Evolutionary conservation across 2,329 filamentous ascomycete genomes (phyloP), one percentile per base, ranked within the genome.

Genomic region (Sclerotinia spermophila): DNA sequence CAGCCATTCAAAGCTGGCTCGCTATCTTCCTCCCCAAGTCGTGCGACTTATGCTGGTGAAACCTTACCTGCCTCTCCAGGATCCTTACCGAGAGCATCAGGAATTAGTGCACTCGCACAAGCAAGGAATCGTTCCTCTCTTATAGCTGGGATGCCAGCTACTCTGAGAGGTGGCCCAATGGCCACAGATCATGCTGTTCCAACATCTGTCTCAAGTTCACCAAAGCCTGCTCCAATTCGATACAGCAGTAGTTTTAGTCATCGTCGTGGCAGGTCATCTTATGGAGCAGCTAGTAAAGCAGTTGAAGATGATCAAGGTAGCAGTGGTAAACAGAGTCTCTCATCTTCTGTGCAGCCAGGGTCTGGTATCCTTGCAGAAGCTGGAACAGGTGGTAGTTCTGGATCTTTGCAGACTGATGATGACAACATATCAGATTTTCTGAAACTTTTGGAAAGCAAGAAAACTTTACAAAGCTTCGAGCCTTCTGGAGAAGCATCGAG

Each of bases 1-100:
- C 93, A 96, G 76, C 94, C 95, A 0, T 99, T 99, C 84, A 99
- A 99, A 81, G 93, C 94, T 21, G 95, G 95, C 17, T 96, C 95
- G 1, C 84, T 98, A n/a, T 97, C 94, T 2, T 93, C 92, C 5
- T 97, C 94, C 6, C 95, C 94, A 0, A 79, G 85, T n/a, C 82
- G 82, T 38, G 72, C 69, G 3, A 76, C 73, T n/a, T 72, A 76
- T 65, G 68, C 69, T 7, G 75, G 73, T 21, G 77, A 78, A 42
- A 75, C 75, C 5, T 73, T 83, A 2, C 85, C 87, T 21, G 82
- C 84, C 44, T 90, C 88, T 4, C 86, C 87, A 3, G 83, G 84
- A 59, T 88, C 86, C 0, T 77, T 85, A 13, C 81, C 82, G 33
- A 83, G 86, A 38, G 80, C 82, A 8, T 84, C 83, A 3, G 83